phyloP scores from a whole-genome alignment of 306 rosid species.

The Prunus salicina region DNA sequence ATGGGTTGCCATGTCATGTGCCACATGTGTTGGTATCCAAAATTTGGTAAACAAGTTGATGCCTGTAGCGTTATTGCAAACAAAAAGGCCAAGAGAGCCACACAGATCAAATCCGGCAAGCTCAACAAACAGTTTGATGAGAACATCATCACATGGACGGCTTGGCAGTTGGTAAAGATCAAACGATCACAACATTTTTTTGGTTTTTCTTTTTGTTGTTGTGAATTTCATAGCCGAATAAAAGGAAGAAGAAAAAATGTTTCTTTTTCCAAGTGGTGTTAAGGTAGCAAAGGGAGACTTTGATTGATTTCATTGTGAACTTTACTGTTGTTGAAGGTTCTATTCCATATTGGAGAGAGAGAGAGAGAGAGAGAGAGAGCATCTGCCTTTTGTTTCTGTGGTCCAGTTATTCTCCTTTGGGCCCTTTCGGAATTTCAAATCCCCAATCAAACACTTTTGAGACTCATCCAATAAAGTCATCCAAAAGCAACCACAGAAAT shows the following conservation, averaged over 20 bases:
- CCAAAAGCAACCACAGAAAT: conserved; percentile 38
- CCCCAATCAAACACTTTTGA: conserved; percentile 26
- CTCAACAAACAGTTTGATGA: neutral
- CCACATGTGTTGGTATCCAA: too few relatives aligned
- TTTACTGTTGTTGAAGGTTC: conserved; percentile 8
- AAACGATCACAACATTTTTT: neutral
- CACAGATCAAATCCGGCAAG: neutral
- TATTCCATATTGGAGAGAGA: neutral
- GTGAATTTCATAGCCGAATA: neutral
- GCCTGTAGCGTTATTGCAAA: too few relatives aligned
- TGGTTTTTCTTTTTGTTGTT: neutral
- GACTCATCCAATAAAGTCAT: conserved; percentile 34
- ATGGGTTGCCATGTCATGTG: too few relatives aligned
- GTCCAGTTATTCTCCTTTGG: conserved; percentile 19
- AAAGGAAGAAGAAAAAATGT: neutral
- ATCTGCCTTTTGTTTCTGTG: conserved; percentile 17
- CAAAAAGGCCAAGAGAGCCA: neutral
- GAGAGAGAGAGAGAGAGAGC: conserved; percentile 13
- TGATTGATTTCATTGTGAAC: neutral
- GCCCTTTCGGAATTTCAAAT: conserved; percentile 12
- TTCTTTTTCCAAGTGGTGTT: neutral
- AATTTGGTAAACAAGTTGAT: too few relatives aligned
- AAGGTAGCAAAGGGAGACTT: neutral
- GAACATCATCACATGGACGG: conserved; percentile 2
- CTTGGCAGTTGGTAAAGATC: neutral